Evolutionary conservation across 768 basidiomycete genomes (phyloP).

Genomic region (Atractiella rhizophila): DNA sequence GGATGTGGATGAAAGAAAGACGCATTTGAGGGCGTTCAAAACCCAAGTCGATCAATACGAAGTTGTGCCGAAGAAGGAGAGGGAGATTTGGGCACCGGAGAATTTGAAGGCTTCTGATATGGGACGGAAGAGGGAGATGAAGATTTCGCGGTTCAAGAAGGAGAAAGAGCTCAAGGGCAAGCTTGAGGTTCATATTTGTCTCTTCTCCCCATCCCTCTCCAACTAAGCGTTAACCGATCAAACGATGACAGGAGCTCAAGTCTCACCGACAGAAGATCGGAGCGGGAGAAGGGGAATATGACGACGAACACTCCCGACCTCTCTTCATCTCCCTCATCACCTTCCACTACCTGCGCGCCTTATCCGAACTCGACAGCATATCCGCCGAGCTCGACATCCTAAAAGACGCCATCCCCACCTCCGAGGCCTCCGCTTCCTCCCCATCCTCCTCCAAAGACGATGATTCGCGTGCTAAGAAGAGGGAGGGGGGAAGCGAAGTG

Average conservation of each 20-base stretch:
- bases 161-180: conserved; percentile 52
- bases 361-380: conserved; percentile 13
- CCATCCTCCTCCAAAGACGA: conserved; percentile 39
- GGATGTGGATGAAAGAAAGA: no score
- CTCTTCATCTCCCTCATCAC: conserved; percentile 12
- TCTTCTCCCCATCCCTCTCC: background rate
- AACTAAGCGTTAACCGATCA: background rate
- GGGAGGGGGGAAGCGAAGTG: conserved; percentile 32
- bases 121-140: conserved; percentile 48
- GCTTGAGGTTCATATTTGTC: conserved; percentile 34
- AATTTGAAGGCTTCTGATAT: conserved; percentile 34
- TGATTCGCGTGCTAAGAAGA: conserved; percentile 39
- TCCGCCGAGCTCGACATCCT: conserved; percentile 14
- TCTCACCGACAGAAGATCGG: background rate
- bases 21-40: conserved; percentile 13
- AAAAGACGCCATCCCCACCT: conserved; percentile 43
- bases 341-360: conserved; percentile 13
- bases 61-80: conserved; percentile 38
- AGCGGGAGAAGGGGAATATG: conserved; percentile 3
- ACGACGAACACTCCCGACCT: conserved; percentile 11
- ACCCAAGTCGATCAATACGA: conserved; percentile 31
- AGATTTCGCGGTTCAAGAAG: conserved; percentile 68
- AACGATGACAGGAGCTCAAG: background rate
- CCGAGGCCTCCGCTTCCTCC: conserved; percentile 41
- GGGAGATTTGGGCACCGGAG: conserved; percentile 15